These are phyloP conservation scores for Penicillium oxalicum DNA, from an alignment of 2,329 filamentous ascomycete species.

Conservation along the genomic window DNA sequence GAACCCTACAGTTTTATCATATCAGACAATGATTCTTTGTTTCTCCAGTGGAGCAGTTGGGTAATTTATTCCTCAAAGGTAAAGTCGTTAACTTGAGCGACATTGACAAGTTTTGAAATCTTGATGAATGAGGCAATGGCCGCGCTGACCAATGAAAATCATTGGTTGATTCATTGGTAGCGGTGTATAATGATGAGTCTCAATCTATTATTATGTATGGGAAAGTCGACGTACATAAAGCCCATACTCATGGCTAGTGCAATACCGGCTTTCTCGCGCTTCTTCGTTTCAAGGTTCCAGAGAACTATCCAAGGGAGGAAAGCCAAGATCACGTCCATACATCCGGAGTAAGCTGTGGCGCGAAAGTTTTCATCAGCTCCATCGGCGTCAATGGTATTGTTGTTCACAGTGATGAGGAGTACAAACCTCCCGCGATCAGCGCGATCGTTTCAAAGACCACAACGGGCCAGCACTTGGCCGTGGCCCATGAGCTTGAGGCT, in stretches of 20 bases:
- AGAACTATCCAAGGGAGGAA: conserved; percentile 23
- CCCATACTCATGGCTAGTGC: conserved; percentile 25
- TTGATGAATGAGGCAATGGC: conserved; percentile 21
- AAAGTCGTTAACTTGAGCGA: conserved; percentile 18
- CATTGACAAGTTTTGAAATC: conserved; percentile 19
- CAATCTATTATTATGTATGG: conserved; percentile 9
- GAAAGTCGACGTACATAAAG: too few species aligned
- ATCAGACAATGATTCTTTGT: not conserved
- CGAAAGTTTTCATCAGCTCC: too few species aligned
- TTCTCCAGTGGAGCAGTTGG: too few species aligned
- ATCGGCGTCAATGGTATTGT: not conserved
- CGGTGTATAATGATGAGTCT: conserved; percentile 1
- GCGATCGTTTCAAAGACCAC: conserved; percentile 16
- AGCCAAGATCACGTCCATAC: conserved; percentile 25
- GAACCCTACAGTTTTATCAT: not conserved
- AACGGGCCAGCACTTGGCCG: conserved; percentile 17
- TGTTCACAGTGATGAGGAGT: too few species aligned
- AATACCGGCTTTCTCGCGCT: conserved; percentile 24
- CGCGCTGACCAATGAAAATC: conserved; percentile 9
- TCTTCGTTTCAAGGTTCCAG: conserved; percentile 24
- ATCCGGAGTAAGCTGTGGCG: conserved; percentile 15
- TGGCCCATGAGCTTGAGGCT: conserved; percentile 13
- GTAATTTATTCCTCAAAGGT: conserved; percentile 7
- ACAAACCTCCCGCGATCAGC: conserved; percentile 16
- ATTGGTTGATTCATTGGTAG: not conserved